Evolutionary conservation across 1,139 yeast genomes (phyloP).

Genomic region (Nadsonia starkeyi-henricii): DNA sequence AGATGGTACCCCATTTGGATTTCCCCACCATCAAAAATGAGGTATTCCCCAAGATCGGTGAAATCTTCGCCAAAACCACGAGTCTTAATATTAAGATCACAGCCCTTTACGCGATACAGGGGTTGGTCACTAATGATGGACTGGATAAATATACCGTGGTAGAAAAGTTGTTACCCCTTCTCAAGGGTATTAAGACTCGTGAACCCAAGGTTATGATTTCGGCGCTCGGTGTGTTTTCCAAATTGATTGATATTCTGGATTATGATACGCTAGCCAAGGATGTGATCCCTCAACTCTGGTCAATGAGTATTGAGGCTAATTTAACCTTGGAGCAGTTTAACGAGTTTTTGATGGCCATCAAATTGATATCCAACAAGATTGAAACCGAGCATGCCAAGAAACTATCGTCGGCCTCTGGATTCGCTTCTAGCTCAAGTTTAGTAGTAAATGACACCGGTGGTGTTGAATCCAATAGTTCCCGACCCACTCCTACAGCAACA

Average conservation of each 20-base stretch:
- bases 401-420: background rate
- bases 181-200: constrained; percentile 62
- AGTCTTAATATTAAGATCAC: constrained; percentile 62
- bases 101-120: constrained; percentile 50
- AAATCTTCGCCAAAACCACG: constrained; percentile 70
- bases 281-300: constrained; percentile 37
- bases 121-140: constrained; percentile 41
- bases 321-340: constrained; percentile 30
- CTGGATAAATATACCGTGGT: constrained; percentile 60
- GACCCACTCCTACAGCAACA: too few relatives aligned
- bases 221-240: constrained; percentile 39
- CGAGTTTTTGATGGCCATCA: constrained; percentile 25
- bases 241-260: constrained; percentile 24
- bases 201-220: constrained; percentile 53
- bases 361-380: constrained; percentile 25
- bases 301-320: constrained; percentile 33
- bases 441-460: too few relatives aligned
- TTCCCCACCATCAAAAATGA: constrained; percentile 63
- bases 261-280: constrained; percentile 32
- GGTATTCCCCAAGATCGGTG: constrained; percentile 57
- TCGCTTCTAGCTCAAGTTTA: too few relatives aligned
- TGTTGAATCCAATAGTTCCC: too few relatives aligned
- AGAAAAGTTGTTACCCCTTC: constrained; percentile 66
- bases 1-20: constrained; percentile 39
- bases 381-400: constrained; percentile 18